A percentile compares a stretch with the other conserved stretches of the same genome.
Conservation (phyloP, 495 filamentous ascomycete species). For the Penicillium manginii region DNA sequence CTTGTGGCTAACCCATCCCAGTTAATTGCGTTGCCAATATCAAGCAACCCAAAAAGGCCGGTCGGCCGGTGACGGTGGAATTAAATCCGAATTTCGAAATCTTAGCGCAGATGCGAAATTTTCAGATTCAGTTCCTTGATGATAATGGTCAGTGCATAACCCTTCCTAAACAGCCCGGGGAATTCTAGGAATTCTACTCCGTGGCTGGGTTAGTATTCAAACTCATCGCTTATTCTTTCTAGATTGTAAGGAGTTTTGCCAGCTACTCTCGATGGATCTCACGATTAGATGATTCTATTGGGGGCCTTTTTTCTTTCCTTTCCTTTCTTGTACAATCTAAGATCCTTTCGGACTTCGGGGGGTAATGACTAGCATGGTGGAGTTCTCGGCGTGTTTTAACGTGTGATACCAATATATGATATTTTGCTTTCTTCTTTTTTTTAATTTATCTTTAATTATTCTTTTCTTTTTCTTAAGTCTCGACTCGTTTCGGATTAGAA, state of each 20-base stretch:
- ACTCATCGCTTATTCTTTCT: conserved; percentile 11
- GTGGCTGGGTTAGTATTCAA: background rate
- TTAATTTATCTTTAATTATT: background rate
- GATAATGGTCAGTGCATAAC: conserved; percentile 40
- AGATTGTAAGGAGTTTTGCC: conserved; percentile 30
- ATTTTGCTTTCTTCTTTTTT: background rate
- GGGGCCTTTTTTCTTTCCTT: conserved; percentile 4
- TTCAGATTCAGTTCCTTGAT: conserved; percentile 48
- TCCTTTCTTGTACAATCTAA: conserved; percentile 1
- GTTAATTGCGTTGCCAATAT: conserved; percentile 48
- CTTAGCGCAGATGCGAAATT: conserved; percentile 44
- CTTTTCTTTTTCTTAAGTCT: background rate
- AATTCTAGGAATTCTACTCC: background rate
- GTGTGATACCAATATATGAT: conserved; percentile 15
- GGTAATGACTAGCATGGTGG: conserved; percentile 27
- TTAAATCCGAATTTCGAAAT: conserved; percentile 51
- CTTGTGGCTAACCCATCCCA: conserved; percentile 11
- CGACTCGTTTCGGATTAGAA: background rate
- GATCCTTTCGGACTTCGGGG: conserved; percentile 1
- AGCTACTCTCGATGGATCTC: conserved; percentile 33
- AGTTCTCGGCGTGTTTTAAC: conserved; percentile 16
- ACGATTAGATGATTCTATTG: conserved; percentile 32
- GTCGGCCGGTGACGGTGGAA: conserved; percentile 42
- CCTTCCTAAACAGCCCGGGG: background rate
- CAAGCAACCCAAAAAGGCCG: conserved; percentile 45